These are phyloP conservation scores for Melanopsichium pennsylvanicum DNA, from an alignment of 1,284 basidiomycete genomes.

Conservation along the genomic window DNA sequence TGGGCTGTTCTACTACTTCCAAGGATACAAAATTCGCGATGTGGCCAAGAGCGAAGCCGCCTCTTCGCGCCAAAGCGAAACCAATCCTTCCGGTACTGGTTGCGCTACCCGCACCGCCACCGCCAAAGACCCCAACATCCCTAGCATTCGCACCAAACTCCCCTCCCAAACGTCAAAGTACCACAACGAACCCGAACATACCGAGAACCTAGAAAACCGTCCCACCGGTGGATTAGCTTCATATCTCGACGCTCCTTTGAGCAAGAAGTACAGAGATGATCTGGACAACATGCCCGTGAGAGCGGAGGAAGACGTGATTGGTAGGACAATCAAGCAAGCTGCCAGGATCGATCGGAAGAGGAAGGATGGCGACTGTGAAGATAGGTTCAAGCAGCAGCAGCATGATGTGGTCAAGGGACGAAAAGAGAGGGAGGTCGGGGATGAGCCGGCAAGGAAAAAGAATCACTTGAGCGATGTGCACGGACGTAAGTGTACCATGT, in stretches of 20 bases:
- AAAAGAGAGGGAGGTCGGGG: not conserved
- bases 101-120: conserved; percentile 3
- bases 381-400: conserved; percentile 1
- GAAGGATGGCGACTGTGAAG: conserved; percentile 8
- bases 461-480: conserved; percentile 13
- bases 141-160: no score
- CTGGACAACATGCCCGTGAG: conserved; percentile 16
- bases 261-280: conserved; percentile 8
- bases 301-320: conserved; percentile 6
- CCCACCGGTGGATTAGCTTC: conserved; percentile 1
- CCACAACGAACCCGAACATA: conserved; percentile 7
- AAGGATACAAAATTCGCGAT: conserved; percentile 13
- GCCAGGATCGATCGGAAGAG: conserved; percentile 16
- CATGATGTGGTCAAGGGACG: not conserved
- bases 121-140: no score
- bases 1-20: conserved; percentile 29
- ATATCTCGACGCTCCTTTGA: conserved; percentile 12
- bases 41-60: conserved; percentile 4
- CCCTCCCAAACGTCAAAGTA: not conserved
- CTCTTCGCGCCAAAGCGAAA: conserved; percentile 13
- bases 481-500: conserved; percentile 10
- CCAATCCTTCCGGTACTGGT: conserved; percentile 18
- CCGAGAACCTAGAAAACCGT: no score
- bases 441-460: not conserved
- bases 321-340: conserved; percentile 30